Evolutionary conservation across 2,329 filamentous ascomycete species (phyloP).

Genomic region (Venturia oleaginea): DNA sequence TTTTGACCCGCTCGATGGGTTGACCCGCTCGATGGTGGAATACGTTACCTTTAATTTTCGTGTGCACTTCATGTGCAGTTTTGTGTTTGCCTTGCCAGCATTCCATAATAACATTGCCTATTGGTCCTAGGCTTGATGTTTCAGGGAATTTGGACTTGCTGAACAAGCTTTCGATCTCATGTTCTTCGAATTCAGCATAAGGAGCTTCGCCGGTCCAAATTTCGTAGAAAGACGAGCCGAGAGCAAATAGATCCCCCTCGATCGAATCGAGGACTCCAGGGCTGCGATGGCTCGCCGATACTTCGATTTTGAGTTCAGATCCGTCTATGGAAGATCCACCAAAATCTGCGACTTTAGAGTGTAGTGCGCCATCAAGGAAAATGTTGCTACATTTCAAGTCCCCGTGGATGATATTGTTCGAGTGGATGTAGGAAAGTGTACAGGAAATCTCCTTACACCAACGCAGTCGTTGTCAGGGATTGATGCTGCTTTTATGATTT

Average conservation of each 20-base stretch:
- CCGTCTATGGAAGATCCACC: constrained; percentile 7
- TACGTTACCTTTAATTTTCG: not conserved
- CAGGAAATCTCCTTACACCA: no score
- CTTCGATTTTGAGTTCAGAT: not conserved
- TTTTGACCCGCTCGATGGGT: no score
- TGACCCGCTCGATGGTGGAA: no score
- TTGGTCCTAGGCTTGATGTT: constrained; percentile 9
- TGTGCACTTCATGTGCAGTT: no score
- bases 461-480: no score
- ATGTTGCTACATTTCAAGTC: constrained; percentile 10
- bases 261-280: not conserved
- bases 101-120: constrained; percentile 3
- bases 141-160: constrained; percentile 11
- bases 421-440: constrained; percentile 4
- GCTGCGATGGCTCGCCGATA: constrained; percentile 8
- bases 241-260: constrained; percentile 8
- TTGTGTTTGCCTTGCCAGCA: no score
- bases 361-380: constrained; percentile 5
- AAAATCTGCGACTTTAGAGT: constrained; percentile 10
- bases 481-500: no score
- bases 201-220: not conserved
- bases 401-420: constrained; percentile 10
- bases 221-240: constrained; percentile 9
- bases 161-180: constrained; percentile 9
- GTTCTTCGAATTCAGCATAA: constrained; percentile 8